Base-by-base conservation (phyloP, 345 rosid species). In the Populus nigra region DNA sequence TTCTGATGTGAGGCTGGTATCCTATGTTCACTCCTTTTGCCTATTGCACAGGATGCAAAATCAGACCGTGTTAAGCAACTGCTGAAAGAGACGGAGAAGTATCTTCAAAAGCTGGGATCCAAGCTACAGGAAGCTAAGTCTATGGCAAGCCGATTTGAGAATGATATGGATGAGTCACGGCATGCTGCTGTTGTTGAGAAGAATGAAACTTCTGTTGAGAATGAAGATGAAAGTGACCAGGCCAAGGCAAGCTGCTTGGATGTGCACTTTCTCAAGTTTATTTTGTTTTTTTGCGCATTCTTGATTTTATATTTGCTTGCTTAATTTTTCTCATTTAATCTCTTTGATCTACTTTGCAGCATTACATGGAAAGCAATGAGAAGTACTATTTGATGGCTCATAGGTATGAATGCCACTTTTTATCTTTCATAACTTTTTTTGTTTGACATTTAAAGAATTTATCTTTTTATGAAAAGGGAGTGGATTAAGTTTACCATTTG, bases 311-410 rank as follows among this genome's bases (percentile, higher is more conserved):
- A 9, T 13, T n/a, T 59, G 59, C 59, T 59, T 59, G 16, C 65
- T n/a, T 59, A 23, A 59, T 45, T 73, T 55, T 8, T 68, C n/a
- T 75, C 13, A 74, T 75, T 69, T 61, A 57, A 27, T 71, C 31
- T 71, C 22, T 38, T 78, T 38, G 36, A 74, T 82, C 41, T 77
- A 73, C 31, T 83, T 74, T 81, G 88, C 93, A 94, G 98, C 97
- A 94, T 83, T 94, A 92, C 75, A 50, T 91, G 90, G 98, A 94
- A 84, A 94, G 98, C 91, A 94, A 92, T 79, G 98, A 94, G 79
- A 94, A 94, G 84, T 94, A 94, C 88, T 94, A 94, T 78, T 11
- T 90, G 90, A 94, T 94, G 98, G 98, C 98, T 69, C 98, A 94
- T 82, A 94, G 98, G 98, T 93, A 77, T 68, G 29, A 13, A 71